A percentile compares a stretch with the other conserved stretches of the same genome.
Evolutionary conservation across 2,329 filamentous ascomycete genomes (phyloP).

Genomic region (Ceratocystis cacaofunesta): DNA sequence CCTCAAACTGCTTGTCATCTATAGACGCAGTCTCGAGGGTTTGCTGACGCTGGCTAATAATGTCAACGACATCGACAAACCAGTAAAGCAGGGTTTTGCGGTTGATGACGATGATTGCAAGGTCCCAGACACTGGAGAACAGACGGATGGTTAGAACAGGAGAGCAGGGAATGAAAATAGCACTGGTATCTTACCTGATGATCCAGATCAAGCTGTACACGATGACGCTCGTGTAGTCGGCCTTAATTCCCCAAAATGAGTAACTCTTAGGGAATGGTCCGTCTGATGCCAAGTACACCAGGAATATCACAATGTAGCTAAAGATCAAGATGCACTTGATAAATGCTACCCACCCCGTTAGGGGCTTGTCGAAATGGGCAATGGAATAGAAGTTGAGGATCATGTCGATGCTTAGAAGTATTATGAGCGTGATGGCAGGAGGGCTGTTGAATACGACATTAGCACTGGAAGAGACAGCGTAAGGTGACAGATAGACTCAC

Average conservation of each 20-base stretch:
- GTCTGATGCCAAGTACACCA: constrained; percentile 25
- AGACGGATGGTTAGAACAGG: background rate
- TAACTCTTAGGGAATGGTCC: constrained; percentile 27
- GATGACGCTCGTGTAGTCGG: constrained; percentile 22
- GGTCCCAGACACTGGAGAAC: constrained; percentile 16
- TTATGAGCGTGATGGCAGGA: constrained; percentile 23
- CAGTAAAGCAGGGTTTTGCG: constrained; percentile 11
- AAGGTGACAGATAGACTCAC: background rate
- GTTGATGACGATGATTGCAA: constrained; percentile 16
- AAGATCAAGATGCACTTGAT: constrained; percentile 23
- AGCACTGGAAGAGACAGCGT: background rate
- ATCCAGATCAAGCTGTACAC: constrained; percentile 27
- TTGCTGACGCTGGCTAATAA: background rate
- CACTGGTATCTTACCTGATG: constrained; percentile 22
- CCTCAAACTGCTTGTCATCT: background rate
- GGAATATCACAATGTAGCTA: constrained; percentile 25
- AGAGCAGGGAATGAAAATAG: background rate
- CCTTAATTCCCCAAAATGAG: constrained; percentile 26
- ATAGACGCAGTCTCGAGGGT: background rate
- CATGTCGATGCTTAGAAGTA: constrained; percentile 25
- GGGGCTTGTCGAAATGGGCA: constrained; percentile 22
- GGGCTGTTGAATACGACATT: constrained; percentile 18
- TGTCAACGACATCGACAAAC: constrained; percentile 8
- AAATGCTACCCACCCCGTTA: constrained; percentile 24
- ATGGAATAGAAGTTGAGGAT: constrained; percentile 26